These are phyloP conservation scores for Heritiera fomes DNA, from an alignment of 345 rosid species.

Conservation along the genomic window DNA sequence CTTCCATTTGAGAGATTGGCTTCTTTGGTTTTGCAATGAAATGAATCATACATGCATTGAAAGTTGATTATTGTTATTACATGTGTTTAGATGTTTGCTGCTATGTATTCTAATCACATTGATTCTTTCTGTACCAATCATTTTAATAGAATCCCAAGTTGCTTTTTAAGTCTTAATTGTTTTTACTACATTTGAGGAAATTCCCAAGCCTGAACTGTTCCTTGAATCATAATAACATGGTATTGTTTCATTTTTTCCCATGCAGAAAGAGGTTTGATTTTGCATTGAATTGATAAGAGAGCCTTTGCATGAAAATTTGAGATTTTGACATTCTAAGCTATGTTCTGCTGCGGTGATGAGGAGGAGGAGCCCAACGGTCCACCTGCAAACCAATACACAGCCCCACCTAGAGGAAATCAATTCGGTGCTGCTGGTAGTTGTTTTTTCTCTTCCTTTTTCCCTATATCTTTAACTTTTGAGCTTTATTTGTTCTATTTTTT, in stretches of 20 bases:
- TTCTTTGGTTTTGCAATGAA: background rate
- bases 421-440: conserved; percentile 46
- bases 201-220: background rate
- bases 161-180: background rate
- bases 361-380: conserved; percentile 82
- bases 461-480: background rate
- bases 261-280: conserved; percentile 20
- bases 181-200: background rate
- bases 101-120: background rate
- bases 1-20: background rate
- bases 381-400: conserved; percentile 62
- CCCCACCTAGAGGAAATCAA: conserved; percentile 74
- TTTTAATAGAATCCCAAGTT: background rate
- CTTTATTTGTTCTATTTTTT: background rate
- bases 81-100: background rate
- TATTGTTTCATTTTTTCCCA: background rate
- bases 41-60: background rate
- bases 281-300: background rate
- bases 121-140: background rate
- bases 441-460: background rate
- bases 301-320: conserved; percentile 21
- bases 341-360: conserved; percentile 90
- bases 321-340: conserved; percentile 32
- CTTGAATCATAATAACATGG: too few species aligned
- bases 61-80: background rate